These are phyloP conservation scores for Leccinum aurantiacum DNA, from an alignment of 768 basidiomycete genomes.

Conservation along the genomic window DNA sequence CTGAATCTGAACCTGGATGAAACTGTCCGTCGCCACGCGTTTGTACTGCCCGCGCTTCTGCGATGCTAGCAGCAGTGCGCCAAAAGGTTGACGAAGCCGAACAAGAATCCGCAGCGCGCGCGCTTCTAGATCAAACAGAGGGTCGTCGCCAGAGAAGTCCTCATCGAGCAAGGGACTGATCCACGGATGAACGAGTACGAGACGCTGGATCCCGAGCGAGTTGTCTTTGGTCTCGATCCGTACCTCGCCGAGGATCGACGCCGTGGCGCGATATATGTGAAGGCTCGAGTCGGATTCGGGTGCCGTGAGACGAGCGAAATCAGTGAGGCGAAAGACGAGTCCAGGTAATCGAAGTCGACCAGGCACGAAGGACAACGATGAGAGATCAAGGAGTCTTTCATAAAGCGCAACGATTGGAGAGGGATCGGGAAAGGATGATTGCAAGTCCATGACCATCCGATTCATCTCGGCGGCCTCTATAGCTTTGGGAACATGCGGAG, in stretches of 20 bases:
- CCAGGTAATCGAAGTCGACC: not conserved
- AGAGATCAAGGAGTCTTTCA: not conserved
- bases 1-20: not conserved
- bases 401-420: not conserved
- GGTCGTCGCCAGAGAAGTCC: not conserved
- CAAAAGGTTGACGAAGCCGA: not conserved
- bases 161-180: not conserved
- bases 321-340: not conserved
- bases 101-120: not conserved
- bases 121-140: not conserved
- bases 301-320: not conserved
- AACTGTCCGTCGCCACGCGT: not conserved
- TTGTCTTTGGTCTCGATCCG: not conserved
- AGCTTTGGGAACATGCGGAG: not conserved
- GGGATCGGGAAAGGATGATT: not conserved
- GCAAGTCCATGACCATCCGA: not conserved
- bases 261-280: not conserved
- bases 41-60: not conserved
- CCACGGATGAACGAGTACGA: not conserved
- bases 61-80: not conserved
- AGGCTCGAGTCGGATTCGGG: not conserved
- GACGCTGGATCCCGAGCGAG: not conserved
- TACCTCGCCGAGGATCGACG: not conserved
- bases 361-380: not conserved
- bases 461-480: not conserved